These are phyloP conservation scores for Lactarius vividus DNA, from an alignment of 768 basidiomycete genomes.

Conservation along the genomic window DNA sequence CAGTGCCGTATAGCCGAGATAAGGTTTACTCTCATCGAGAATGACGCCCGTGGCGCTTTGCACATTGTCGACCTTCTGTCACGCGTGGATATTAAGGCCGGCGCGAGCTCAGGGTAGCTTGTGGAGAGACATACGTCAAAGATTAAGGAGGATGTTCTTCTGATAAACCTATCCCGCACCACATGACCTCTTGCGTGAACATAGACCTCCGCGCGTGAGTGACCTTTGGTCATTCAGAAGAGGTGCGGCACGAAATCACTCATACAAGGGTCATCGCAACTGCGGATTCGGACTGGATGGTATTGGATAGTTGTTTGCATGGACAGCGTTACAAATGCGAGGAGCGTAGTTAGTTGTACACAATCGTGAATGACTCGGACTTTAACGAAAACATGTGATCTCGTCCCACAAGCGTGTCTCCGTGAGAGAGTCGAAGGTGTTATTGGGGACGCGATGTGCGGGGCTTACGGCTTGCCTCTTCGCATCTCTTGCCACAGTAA, in stretches of 20 bases:
- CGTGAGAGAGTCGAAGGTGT: neutral
- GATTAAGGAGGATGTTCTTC: neutral
- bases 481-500: constrained; percentile 11
- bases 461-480: neutral
- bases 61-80: neutral
- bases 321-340: neutral
- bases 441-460: neutral
- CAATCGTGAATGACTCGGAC: neutral
- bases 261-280: neutral
- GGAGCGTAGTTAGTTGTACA: neutral
- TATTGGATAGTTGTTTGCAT: neutral
- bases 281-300: neutral
- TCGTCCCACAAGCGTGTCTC: neutral
- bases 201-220: neutral
- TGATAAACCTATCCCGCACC: neutral
- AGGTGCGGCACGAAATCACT: neutral
- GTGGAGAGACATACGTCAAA: neutral
- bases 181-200: neutral
- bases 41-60: neutral
- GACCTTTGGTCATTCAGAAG: neutral
- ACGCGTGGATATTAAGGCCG: neutral
- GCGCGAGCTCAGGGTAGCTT: no score
- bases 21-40: neutral
- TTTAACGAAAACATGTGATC: neutral
- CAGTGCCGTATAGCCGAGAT: neutral